Base-by-base conservation (phyloP, 2,329 filamentous ascomycete genomes). In the Hymenoscyphus salicellus region DNA sequence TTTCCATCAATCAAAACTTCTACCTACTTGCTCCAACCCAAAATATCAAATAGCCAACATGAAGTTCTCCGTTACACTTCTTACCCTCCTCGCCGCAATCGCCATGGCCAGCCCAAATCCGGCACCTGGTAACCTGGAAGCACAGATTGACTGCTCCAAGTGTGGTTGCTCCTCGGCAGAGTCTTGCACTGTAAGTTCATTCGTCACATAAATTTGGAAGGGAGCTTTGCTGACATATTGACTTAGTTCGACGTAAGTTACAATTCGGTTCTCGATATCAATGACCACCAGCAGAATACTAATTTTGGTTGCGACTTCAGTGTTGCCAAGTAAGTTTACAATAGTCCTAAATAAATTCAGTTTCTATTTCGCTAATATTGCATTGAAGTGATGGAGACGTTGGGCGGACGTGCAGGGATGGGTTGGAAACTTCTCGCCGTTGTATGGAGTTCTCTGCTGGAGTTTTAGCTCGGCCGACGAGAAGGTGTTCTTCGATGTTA, bases 391-490 rank as follows among this genome's bases (percentile, higher is more conserved):
- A 41, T 59, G 8, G 16, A 14, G 30, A 26, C 16, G 23, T 23
- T n/a, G 33, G n/a, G 57, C 23, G 5, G 23, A 23, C 23, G 20
- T 10, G 10, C 38, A 30, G 26, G 46, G 49, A 41, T 41, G 36
- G 43, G 26, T 16, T 57, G 58, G 62, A 32, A 49, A 30, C 26
- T 57, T 64, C 58, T 57, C 26, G 62, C 61, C 62, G 62, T 49
- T 64, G 62, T 57, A 64, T 60, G 62, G 62, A 64, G 62, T 64
- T 64, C 62, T 64, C 58, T 32, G 30, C 33, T 52, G 52, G 62
- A 61, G 58, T 64, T 61, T 64, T 2, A 64, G 58, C 62, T 61
- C 58, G 52, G 62, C 58, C 62, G 58, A 60, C 58, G 62, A 49
- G 58, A 61, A 38, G 17, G 57, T 49, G 58, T n/a, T 43, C n/a